Evolutionary conservation across 2,329 filamentous ascomycete genomes (phyloP).

Genomic region (Arachnomyces sp.): DNA sequence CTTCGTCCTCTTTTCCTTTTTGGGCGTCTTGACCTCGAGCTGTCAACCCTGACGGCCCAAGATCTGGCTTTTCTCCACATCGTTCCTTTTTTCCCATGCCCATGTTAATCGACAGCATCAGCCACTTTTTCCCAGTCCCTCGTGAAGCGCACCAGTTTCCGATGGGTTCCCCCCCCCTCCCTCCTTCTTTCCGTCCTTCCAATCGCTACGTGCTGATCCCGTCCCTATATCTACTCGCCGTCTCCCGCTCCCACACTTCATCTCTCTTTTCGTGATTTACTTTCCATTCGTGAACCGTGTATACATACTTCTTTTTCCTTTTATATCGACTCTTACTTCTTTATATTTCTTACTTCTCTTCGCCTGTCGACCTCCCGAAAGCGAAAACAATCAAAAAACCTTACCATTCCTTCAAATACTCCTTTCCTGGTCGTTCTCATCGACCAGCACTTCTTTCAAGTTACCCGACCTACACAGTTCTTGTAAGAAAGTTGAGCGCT

Average conservation of each 20-base stretch:
- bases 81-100: constrained; percentile 3
- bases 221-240: no score
- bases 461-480: background rate
- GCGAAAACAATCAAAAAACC: no score
- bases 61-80: constrained; percentile 14
- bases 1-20: constrained; percentile 2
- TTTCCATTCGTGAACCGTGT: constrained; percentile 7
- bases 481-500: no score
- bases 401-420: no score
- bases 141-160: constrained; percentile 1
- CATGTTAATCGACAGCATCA: no score
- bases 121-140: no score
- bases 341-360: background rate
- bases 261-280: constrained; percentile 14
- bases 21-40: constrained; percentile 8
- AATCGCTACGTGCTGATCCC: background rate
- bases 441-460: constrained; percentile 2
- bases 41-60: constrained; percentile 19
- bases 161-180: constrained; percentile 2
- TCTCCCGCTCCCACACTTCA: constrained; percentile 17
- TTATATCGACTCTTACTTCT: constrained; percentile 4
- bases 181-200: constrained; percentile 4
- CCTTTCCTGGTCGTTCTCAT: background rate
- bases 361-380: no score
- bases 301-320: constrained; percentile 1